These are phyloP conservation scores for Micromonas pusilla DNA, from an alignment of 139 green algal genomes.

Conservation along the genomic window DNA sequence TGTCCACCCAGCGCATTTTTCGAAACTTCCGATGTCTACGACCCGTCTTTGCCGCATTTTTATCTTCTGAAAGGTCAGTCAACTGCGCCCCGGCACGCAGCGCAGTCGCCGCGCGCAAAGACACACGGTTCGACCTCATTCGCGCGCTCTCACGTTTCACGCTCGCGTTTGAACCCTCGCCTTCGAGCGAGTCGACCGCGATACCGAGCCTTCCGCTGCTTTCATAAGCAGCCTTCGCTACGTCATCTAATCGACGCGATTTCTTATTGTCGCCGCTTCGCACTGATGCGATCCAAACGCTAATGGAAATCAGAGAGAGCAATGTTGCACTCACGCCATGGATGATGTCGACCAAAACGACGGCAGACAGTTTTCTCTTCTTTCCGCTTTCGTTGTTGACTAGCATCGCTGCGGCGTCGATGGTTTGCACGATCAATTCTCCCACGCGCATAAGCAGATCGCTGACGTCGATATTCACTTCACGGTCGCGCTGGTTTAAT, in stretches of 20 bases:
- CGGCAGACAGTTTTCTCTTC: neutral
- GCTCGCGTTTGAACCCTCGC: no score
- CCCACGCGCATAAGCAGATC: neutral
- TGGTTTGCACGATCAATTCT: neutral
- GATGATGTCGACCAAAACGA: neutral
- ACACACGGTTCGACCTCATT: neutral
- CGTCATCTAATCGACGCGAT: neutral
- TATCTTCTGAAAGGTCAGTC: neutral
- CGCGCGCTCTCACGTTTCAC: neutral
- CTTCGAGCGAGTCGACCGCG: no score
- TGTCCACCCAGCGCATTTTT: neutral
- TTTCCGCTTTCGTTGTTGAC: neutral
- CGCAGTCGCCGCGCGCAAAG: neutral
- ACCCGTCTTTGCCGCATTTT: neutral
- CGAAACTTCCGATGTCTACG: neutral
- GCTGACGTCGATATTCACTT: neutral
- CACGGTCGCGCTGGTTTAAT: neutral
- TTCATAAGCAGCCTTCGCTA: neutral
- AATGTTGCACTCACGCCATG: neutral
- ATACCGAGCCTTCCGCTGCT: neutral
- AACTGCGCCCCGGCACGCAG: neutral
- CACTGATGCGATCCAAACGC: neutral
- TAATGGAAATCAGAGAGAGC: neutral
- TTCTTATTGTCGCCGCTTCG: neutral
- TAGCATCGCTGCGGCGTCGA: neutral